Evolutionary conservation across 2,329 filamentous ascomycete genomes (phyloP).

Genomic region (Beauveria sp.): DNA sequence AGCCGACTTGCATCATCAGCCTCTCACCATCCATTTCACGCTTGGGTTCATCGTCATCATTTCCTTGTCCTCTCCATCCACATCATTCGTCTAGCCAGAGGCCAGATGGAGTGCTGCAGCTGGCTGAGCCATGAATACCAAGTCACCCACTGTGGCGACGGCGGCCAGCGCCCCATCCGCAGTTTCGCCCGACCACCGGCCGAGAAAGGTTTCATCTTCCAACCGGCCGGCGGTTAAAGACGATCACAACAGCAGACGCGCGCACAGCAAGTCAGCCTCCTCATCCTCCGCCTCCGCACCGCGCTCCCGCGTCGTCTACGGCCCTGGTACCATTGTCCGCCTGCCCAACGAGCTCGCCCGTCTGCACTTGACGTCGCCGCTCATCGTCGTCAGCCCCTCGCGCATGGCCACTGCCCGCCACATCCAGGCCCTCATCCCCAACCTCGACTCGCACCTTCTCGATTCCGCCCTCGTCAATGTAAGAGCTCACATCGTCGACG

Average conservation of each 20-base stretch:
- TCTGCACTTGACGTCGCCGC: constrained; percentile 24
- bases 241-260: neutral
- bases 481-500: constrained; percentile 20
- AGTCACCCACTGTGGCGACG: neutral
- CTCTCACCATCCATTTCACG: neutral
- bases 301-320: constrained; percentile 27
- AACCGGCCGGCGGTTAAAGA: constrained; percentile 1
- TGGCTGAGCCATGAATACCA: constrained; percentile 3
- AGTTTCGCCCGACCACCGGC: neutral
- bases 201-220: constrained; percentile 2
- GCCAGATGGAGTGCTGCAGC: constrained; percentile 6
- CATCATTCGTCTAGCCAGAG: neutral
- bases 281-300: constrained; percentile 8
- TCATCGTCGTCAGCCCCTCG: constrained; percentile 32
- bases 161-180: neutral
- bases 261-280: constrained; percentile 2
- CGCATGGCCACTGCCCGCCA: constrained; percentile 25
- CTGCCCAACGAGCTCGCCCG: constrained; percentile 27
- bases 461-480: constrained; percentile 25
- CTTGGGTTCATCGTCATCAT: neutral
- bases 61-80: neutral
- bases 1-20: neutral
- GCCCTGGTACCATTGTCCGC: constrained; percentile 23
- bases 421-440: constrained; percentile 27
- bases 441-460: constrained; percentile 25